Conservation (phyloP, 2,329 filamentous ascomycete genomes). For the Penicillium occitanis region DNA sequence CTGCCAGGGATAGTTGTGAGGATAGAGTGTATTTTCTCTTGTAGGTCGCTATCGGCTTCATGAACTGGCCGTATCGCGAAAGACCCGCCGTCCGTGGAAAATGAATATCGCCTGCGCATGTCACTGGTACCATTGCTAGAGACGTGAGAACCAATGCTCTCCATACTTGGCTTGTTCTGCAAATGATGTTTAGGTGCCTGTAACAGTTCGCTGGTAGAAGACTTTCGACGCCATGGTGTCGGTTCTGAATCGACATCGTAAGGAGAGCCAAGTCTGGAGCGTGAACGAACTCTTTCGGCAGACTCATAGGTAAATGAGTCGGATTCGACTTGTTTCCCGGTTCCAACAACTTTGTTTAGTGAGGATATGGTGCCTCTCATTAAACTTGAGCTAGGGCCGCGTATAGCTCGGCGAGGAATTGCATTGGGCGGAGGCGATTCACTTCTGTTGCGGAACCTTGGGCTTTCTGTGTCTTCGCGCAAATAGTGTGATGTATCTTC, state of each 20-base stretch:
- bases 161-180: constrained; percentile 20
- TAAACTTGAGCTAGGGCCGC: constrained; percentile 19
- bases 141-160: constrained; percentile 21
- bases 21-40: constrained; percentile 76
- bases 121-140: constrained; percentile 15
- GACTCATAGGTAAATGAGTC: constrained; percentile 7
- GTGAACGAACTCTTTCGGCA: constrained; percentile 10
- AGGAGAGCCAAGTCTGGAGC: constrained; percentile 21
- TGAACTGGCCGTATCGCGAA: constrained; percentile 46
- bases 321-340: background rate
- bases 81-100: constrained; percentile 28
- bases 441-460: constrained; percentile 14
- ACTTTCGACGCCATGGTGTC: constrained; percentile 13
- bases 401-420: constrained; percentile 21
- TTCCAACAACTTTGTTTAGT: constrained; percentile 20
- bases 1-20: constrained; percentile 74
- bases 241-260: constrained; percentile 14
- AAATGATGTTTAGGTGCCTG: constrained; percentile 18
- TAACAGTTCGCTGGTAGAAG: constrained; percentile 15
- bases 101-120: constrained; percentile 23
- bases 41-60: constrained; percentile 65
- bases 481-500: constrained; percentile 2
- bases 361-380: constrained; percentile 22
- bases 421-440: constrained; percentile 19
- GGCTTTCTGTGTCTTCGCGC: background rate